Conservation (phyloP, 2,329 filamentous ascomycete species). For the Talaromyces sp. region DNA sequence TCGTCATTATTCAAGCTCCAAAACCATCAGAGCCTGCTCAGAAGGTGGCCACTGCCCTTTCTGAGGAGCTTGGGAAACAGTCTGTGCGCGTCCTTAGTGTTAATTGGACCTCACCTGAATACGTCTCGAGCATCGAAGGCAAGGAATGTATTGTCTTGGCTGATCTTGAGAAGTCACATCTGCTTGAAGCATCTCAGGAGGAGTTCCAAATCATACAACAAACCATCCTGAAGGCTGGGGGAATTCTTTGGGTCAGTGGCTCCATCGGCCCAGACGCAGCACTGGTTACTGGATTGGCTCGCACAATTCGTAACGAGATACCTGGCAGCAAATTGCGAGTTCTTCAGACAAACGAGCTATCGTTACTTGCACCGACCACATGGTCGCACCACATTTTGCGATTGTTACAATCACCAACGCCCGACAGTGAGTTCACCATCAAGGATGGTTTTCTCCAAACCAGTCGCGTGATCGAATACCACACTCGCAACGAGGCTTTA, state of each 20-base stretch:
- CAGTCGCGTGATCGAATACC: background rate
- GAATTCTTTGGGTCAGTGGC: constrained; percentile 3
- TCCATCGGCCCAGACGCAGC: background rate
- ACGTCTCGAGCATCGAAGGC: background rate
- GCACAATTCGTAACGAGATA: constrained; percentile 4
- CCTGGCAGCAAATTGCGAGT: constrained; percentile 13
- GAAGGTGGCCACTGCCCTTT: background rate
- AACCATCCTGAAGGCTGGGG: background rate
- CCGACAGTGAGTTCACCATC: background rate
- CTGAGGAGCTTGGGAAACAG: background rate
- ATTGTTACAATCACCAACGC: background rate
- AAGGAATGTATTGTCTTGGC: background rate
- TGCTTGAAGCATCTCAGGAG: background rate
- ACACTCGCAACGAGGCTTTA: background rate
- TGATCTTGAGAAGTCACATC: constrained; percentile 4
- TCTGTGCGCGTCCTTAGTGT: background rate
- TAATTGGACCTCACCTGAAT: background rate
- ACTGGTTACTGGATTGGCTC: constrained; percentile 4
- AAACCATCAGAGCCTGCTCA: background rate
- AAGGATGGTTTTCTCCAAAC: background rate
- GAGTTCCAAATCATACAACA: constrained; percentile 1
- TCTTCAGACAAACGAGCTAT: constrained; percentile 19
- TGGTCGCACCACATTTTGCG: background rate
- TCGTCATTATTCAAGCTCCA: background rate
- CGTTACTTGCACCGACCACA: background rate